Evolutionary conservation across 768 basidiomycete genomes (phyloP).

Genomic region (Leccinum disarticulatum): DNA sequence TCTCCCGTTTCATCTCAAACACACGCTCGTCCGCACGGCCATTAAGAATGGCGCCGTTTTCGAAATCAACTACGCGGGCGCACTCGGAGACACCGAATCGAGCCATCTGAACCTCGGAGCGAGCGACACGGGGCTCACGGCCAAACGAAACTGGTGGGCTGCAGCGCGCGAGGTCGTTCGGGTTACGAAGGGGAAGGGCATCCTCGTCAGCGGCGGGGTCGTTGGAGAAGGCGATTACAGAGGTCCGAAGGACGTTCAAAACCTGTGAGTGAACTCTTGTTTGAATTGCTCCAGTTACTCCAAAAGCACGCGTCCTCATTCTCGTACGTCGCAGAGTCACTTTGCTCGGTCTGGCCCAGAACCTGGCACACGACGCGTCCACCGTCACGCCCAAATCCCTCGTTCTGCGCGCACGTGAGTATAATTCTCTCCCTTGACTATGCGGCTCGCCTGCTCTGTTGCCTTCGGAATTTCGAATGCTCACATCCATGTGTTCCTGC

Average conservation of each 20-base stretch:
- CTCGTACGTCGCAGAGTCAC: conserved; percentile 48
- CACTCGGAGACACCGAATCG: conserved; percentile 59
- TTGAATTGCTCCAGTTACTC: background rate
- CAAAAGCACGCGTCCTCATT: background rate
- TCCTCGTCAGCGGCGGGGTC: conserved; percentile 72
- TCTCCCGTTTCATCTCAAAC: conserved; percentile 78
- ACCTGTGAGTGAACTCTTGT: conserved; percentile 56
- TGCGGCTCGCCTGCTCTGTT: background rate
- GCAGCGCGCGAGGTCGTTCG: conserved; percentile 72
- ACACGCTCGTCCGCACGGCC: conserved; percentile 79
- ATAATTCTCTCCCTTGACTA: background rate
- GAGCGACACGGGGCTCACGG: conserved; percentile 50
- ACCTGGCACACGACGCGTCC: conserved; percentile 61
- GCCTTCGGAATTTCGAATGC: background rate
- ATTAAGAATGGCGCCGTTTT: conserved; percentile 82
- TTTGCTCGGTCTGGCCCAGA: conserved; percentile 66
- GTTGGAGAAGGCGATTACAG: conserved; percentile 61
- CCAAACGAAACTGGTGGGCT: conserved; percentile 86
- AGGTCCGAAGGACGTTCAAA: conserved; percentile 70
- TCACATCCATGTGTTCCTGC: background rate
- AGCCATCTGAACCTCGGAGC: conserved; percentile 45
- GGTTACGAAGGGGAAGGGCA: conserved; percentile 76
- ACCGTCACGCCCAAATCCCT: conserved; percentile 65
- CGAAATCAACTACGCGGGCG: conserved; percentile 77
- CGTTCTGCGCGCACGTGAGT: conserved; percentile 71